Base-by-base conservation (phyloP, 352 stramenopile species). In the Pythium monospermum region DNA sequence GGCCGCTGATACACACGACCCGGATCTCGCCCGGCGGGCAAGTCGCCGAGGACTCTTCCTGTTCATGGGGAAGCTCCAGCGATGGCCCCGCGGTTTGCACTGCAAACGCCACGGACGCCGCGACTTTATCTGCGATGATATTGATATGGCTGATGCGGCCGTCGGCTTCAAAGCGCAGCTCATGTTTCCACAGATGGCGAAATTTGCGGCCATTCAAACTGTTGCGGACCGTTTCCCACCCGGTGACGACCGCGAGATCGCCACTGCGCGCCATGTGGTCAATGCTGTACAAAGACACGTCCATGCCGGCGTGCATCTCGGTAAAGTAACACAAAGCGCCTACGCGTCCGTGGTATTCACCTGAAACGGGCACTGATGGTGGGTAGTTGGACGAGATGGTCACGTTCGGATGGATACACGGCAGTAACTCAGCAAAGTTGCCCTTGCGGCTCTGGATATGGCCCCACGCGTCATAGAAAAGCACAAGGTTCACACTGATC, bases 61-160 rank as follows among this genome's bases (percentile, higher is more conserved):
- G 74, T 19, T 93, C 77, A 43, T 85, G 69, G 0, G 76, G 74
- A 0, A 91, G 56, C 46, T 76, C 71, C 22, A 87, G 69, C 47
- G 64, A 82, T 8, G 74, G 68, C 0, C 83, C 80, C 1, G 65
- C 73, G 21, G 63, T 74, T 38, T 81, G 71, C 60, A 76, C 69
- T 3, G 69, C 77, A 54, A 94, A 94, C 23, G 79, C 83, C 37
- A 91, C 78, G 11, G 83, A 66, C 1, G 83, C 81, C 4, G 83
- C 77, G 8, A 76, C 85, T 50, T 90, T 85, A 59, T 93, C 83
- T n/a, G 71, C 83, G 16, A 91, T 68, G 64, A 93, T 85, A 57
- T 91, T 87, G 60, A 93, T 84, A 53, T 91, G 76, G 39, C 76
- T 89, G 45, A 93, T 82, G 25, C 80, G 76, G 10, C 83, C 83